These are phyloP conservation scores for Xylariomycetidae sp. DNA, from an alignment of 2,329 filamentous ascomycete genomes.

Conservation along the genomic window DNA sequence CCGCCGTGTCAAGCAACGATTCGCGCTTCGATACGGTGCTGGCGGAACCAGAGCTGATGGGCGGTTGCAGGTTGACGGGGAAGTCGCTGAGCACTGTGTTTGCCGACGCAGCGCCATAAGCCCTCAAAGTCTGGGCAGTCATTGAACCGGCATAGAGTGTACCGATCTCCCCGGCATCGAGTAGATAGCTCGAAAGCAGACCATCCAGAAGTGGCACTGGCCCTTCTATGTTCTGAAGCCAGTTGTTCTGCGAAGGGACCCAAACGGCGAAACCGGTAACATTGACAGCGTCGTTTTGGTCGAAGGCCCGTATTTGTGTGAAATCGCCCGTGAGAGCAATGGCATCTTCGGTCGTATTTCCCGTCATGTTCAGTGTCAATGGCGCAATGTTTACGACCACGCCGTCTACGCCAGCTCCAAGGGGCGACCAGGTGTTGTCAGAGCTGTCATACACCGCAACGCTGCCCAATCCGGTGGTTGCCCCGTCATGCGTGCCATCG, in stretches of 20 bases:
- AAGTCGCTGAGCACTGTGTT: slow-evolving; percentile 47
- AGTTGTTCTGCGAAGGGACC: slow-evolving; percentile 79
- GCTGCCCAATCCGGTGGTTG: slow-evolving; percentile 61
- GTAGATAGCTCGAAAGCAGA: slow-evolving; percentile 60
- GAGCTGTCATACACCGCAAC: slow-evolving; percentile 69
- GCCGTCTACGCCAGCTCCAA: slow-evolving; percentile 84
- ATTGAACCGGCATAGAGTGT: slow-evolving; percentile 81
- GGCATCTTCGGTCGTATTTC: slow-evolving; percentile 60
- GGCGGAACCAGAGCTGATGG: slow-evolving; percentile 27
- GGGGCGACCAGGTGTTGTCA: slow-evolving; percentile 64
- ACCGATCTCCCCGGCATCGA: slow-evolving; percentile 56
- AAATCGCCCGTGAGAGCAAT: slow-evolving; percentile 80
- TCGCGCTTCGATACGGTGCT: slow-evolving; percentile 44
- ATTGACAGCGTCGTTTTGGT: slow-evolving; percentile 50
- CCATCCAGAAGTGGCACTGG: slow-evolving; percentile 64
- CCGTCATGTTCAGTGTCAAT: slow-evolving; percentile 71
- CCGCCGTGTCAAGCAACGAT: slow-evolving; percentile 29
- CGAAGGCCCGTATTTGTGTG: slow-evolving; percentile 63
- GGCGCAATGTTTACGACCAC: slow-evolving; percentile 68
- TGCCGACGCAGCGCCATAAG: slow-evolving; percentile 67
- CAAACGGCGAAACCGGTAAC: slow-evolving; percentile 81
- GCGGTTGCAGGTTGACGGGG: slow-evolving; percentile 48
- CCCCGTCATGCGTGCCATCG: slow-evolving; percentile 60
- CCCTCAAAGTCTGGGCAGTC: slow-evolving; percentile 65
- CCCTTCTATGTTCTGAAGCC: slow-evolving; percentile 73